Base-by-base conservation (phyloP, 1,139 yeast species). In the Geotrichum candidum region DNA sequence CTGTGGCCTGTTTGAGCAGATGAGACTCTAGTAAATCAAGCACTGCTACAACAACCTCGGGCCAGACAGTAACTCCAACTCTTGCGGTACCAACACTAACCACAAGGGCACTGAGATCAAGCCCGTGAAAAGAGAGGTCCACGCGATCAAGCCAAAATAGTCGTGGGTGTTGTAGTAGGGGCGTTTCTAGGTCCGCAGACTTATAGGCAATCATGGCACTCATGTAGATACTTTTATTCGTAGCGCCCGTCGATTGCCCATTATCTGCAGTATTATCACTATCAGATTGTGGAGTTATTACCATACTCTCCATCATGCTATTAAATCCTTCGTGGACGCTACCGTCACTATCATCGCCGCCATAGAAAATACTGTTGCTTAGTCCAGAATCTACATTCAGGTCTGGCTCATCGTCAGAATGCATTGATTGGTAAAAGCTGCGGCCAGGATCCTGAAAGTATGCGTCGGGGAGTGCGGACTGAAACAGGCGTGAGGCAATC, bases 261-360 rank as follows among this genome's bases (percentile, higher is more conserved):
- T 41, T 15, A 15, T 13, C 41, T 4, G 5, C n/a, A n/a, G 15
- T 10, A 18, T 41, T 23, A n/a, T 41, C 48, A 15, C 48, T 41
- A 7, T 41, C 48, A n/a, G 87, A 88, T 59, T 82, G 85, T 60
- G 84, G 87, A 0, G 94, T 84, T 68, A 86, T 86, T 51, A 85
- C 78, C 76, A 84, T 81, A 68, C 91, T 86, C 57, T 84, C 83
- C 75, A 82, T 76, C 63, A 88, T 77, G 9, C 79, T 77, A 0
- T 77, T 78, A 51, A 71, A 41, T 7, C 48, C 48, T 15, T 15
- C 48, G 9, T 41, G n/a, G 10, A 9, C n/a, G 13, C n/a, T 15
- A n/a, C 5, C n/a, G 13, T 15, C n/a, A 15, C 9, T 11, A 15
- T 6, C n/a, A 15, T n/a, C 2, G 23, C 22, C 18, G 23, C 18